Evolutionary conservation across 495 filamentous ascomycete species (phyloP).

Genomic region (Penicillium canescens): DNA sequence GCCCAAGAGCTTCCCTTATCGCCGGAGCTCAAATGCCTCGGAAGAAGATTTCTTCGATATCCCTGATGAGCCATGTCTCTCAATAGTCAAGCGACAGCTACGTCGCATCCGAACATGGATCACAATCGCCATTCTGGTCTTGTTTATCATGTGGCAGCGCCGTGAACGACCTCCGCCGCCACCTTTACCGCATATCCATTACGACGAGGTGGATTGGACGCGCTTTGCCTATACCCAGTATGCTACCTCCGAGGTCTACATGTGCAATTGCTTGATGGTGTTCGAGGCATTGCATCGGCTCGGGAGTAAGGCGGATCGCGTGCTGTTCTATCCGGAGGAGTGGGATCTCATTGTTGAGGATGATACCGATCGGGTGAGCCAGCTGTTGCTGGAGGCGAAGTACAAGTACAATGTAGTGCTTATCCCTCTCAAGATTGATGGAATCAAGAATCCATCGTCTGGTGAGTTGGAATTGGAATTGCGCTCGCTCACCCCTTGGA

Average conservation of each 20-base stretch:
- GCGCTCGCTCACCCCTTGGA: not conserved
- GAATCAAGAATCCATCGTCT: conserved; percentile 35
- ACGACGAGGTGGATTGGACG: conserved; percentile 56
- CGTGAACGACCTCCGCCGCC: conserved; percentile 25
- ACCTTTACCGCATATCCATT: conserved; percentile 35
- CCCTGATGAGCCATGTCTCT: conserved; percentile 34
- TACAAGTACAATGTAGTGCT: conserved; percentile 62
- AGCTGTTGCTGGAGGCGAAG: conserved; percentile 58
- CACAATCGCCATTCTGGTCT: conserved; percentile 27
- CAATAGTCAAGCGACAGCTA: conserved; percentile 38
- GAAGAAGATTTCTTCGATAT: conserved; percentile 49
- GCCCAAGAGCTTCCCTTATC: conserved; percentile 26
- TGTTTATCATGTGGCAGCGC: conserved; percentile 34
- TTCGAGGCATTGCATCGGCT: conserved; percentile 63
- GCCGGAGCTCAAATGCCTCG: conserved; percentile 35
- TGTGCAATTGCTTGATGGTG: conserved; percentile 78
- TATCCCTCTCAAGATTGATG: conserved; percentile 59
- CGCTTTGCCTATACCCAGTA: conserved; percentile 71
- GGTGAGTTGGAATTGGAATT: conserved; percentile 27
- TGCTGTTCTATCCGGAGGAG: conserved; percentile 65
- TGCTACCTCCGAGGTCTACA: conserved; percentile 64
- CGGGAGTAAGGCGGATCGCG: conserved; percentile 61
- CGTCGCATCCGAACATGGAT: conserved; percentile 41
- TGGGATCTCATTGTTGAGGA: conserved; percentile 49
- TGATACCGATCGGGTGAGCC: conserved; percentile 47